Conservation (phyloP, 2,329 filamentous ascomycete species). For the Colletotrichum musicola region DNA sequence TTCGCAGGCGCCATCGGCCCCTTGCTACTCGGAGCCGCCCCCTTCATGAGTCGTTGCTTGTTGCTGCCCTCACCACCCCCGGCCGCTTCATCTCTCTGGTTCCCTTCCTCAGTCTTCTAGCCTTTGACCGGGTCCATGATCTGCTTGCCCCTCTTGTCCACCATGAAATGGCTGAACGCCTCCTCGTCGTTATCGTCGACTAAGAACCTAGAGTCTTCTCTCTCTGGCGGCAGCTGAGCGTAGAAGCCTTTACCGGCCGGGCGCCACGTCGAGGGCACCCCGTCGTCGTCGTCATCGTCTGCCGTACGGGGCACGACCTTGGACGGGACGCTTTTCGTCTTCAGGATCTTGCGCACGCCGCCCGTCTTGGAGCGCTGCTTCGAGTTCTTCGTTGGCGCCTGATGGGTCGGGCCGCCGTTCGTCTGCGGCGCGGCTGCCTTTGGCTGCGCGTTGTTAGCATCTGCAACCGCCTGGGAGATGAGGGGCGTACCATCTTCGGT, state of each 20-base stretch:
- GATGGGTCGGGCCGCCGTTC: slow-evolving; percentile 1
- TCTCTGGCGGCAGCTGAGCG: slow-evolving; percentile 46
- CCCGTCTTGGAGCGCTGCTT: slow-evolving; percentile 49
- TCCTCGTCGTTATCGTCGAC: slow-evolving; percentile 57
- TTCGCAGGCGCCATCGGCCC: neutral
- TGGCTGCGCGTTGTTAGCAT: neutral
- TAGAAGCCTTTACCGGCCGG: too few species aligned
- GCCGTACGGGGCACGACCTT: slow-evolving; percentile 40
- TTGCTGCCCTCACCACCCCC: neutral
- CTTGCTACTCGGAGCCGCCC: neutral
- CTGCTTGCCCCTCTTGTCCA: slow-evolving; percentile 53
- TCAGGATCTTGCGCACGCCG: slow-evolving; percentile 49
- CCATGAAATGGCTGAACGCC: slow-evolving; percentile 58
- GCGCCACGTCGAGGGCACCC: slow-evolving; percentile 54
- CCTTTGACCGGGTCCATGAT: slow-evolving; percentile 46
- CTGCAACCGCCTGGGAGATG: neutral
- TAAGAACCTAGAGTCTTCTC: slow-evolving; percentile 52
- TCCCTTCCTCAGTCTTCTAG: slow-evolving; percentile 2
- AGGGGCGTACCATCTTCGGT: slow-evolving; percentile 18
- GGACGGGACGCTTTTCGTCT: slow-evolving; percentile 46
- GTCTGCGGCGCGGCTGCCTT: neutral
- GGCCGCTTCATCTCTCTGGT: neutral
- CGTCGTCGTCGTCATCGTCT: slow-evolving; percentile 47
- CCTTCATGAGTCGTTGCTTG: neutral
- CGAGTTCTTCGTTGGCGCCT: slow-evolving; percentile 17